phyloP scores from a whole-genome alignment of 2,329 filamentous ascomycete species.

The Pezicula radicicola region DNA sequence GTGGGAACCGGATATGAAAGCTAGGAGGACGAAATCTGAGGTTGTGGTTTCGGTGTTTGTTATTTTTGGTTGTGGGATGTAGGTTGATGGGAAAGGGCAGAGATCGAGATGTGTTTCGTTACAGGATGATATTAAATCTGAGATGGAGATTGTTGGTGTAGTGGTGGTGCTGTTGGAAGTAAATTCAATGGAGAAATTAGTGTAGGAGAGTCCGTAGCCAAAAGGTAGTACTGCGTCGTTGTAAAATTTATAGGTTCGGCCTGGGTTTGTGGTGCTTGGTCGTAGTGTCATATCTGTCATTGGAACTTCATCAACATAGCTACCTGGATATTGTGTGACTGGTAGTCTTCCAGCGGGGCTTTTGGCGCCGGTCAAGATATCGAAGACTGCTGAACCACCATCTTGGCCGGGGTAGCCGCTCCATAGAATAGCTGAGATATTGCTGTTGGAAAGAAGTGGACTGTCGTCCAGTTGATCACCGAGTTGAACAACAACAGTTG shows the following conservation, averaged over 20 bases:
- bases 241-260: constrained; percentile 55
- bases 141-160: constrained; percentile 23
- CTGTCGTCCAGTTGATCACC: constrained; percentile 50
- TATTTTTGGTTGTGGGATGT: constrained; percentile 29
- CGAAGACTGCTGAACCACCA: constrained; percentile 51
- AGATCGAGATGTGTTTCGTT: constrained; percentile 22
- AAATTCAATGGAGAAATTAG: constrained; percentile 39
- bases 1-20: constrained; percentile 44
- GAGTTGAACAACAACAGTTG: constrained; percentile 48
- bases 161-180: constrained; percentile 22
- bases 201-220: constrained; percentile 56
- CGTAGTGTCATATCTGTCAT: constrained; percentile 56
- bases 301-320: constrained; percentile 45
- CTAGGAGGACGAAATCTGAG: constrained; percentile 52
- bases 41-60: constrained; percentile 46
- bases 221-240: constrained; percentile 49
- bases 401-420: constrained; percentile 58
- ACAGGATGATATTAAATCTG: constrained; percentile 32
- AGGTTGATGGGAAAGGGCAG: constrained; percentile 33
- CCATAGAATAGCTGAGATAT: constrained; percentile 53
- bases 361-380: constrained; percentile 47
- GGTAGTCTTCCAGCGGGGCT: constrained; percentile 52
- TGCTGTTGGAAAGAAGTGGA: constrained; percentile 41
- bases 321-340: constrained; percentile 52
- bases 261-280: constrained; percentile 39